Evolutionary conservation across 2,329 filamentous ascomycete species (phyloP), one percentile per base, ranked within the genome.

Genomic region (Eurotiales sp.): DNA sequence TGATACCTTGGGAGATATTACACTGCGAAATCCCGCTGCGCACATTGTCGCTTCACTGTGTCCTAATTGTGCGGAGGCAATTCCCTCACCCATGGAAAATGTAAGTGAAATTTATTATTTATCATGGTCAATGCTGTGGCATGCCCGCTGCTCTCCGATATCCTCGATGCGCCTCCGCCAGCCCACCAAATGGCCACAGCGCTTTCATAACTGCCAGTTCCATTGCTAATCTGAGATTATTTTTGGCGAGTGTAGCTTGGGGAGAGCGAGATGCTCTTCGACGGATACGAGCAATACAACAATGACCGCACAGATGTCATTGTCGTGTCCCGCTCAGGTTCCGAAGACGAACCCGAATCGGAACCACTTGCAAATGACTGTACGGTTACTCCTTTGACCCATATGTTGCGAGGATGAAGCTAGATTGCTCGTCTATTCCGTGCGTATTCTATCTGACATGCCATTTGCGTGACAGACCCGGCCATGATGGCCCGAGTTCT

Each of bases 401-500:
- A 6, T 32, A 21, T 17, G 40, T 36, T 21, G 32, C 40, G 22
- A 29, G 30, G 25, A 27, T 32, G 8, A 44, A 10, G 50, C 50
- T 50, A 42, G 45, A 47, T 51, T 54, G 44, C 49, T 51, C 51
- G 29, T 32, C 37, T n/a, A n/a, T n/a, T 17, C 44, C 40, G 15
- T 46, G 42, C 23, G 45, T 23, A 34, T 44, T 45, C 8, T 21
- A 46, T 40, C 29, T 41, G 44, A 52, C 39, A 30, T 41, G 27
- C 32, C 19, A 7, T 46, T 43, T 52, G 40, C 50, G 50, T 52
- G 59, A 50, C 62, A 91, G 87, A 83, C 72, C 88, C 95, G 59
- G 87, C 88, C 45, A 96, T 97, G 82, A 87, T 87, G 75, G 85
- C 88, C 61, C 75, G 86, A 58, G 83, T 90, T 59, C 80, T 97